Evolutionary conservation across 805 yeast species (phyloP).

Genomic region (Candida palmyrensis): DNA sequence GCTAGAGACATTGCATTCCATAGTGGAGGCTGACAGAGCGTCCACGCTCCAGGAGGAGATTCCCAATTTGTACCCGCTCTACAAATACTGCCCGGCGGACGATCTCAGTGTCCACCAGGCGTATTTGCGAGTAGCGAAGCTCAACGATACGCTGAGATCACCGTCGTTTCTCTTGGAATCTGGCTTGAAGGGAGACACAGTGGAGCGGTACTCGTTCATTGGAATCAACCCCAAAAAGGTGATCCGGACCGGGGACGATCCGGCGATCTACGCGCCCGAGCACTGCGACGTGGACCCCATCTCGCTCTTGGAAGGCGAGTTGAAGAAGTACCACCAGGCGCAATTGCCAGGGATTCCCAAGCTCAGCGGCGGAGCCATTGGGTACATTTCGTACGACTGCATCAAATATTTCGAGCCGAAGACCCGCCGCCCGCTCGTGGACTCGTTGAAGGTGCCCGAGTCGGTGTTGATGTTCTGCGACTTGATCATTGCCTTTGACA

Average conservation of each 20-base stretch:
- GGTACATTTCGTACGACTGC: constrained; percentile 95
- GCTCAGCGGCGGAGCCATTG: constrained; percentile 93
- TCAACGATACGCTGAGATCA: constrained; percentile 45
- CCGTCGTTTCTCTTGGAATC: constrained; percentile 85
- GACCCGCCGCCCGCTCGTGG: constrained; percentile 70
- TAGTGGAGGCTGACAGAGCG: constrained; percentile 15
- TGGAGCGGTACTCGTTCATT: constrained; percentile 87
- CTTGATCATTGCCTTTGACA: constrained; percentile 85
- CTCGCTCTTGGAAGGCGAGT: constrained; percentile 64
- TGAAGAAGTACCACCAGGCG: constrained; percentile 60
- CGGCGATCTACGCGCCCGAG: constrained; percentile 18
- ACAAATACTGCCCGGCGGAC: constrained; percentile 66
- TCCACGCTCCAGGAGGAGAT: constrained; percentile 5
- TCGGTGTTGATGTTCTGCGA: constrained; percentile 89
- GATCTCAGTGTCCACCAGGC: constrained; percentile 88
- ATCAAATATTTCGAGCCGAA: constrained; percentile 94
- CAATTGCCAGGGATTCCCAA: constrained; percentile 78
- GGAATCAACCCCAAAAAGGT: constrained; percentile 82
- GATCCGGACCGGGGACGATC: constrained; percentile 74
- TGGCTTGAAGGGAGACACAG: constrained; percentile 82
- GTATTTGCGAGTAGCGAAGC: constrained; percentile 73
- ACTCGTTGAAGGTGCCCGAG: constrained; percentile 83
- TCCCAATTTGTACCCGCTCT: constrained; percentile 79
- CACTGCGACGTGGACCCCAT: constrained; percentile 73
- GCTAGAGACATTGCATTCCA: constrained; percentile 20